These are phyloP conservation scores for Phaeodactylum tricornutum DNA, from an alignment of 108 stramenopile species.

Conservation along the genomic window DNA sequence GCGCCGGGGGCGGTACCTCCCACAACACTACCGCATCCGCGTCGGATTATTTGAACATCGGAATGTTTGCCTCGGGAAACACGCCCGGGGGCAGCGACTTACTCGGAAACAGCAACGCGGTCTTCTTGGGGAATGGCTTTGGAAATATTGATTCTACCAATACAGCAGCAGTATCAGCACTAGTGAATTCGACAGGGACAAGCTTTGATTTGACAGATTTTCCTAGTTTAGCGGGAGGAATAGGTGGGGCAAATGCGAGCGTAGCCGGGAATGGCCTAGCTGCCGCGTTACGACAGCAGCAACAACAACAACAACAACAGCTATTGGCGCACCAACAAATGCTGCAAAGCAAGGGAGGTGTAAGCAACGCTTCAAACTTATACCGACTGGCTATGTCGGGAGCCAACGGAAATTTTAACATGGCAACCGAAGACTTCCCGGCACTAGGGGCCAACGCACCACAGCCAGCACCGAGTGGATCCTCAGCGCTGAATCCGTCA, in stretches of 20 bases:
- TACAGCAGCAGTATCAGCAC: constrained; percentile 17
- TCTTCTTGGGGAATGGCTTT: constrained; percentile 39
- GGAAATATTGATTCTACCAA: constrained; percentile 18
- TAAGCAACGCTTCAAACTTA: constrained; percentile 40
- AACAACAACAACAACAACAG: constrained; percentile 37
- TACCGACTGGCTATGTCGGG: constrained; percentile 72
- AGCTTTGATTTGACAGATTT: constrained; percentile 80
- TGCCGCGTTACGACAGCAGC: constrained; percentile 64
- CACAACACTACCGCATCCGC: too few species aligned
- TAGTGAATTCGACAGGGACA: constrained; percentile 8
- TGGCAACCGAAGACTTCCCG: constrained; percentile 81
- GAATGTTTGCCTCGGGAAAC: constrained; percentile 37
- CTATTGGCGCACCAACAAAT: constrained; percentile 47
- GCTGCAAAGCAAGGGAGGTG: constrained; percentile 39
- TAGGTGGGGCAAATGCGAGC: constrained; percentile 20
- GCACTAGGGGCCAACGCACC: constrained; percentile 24
- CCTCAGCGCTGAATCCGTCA: not conserved
- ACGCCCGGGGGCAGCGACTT: too few species aligned
- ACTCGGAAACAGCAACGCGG: too few species aligned
- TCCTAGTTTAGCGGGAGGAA: constrained; percentile 66
- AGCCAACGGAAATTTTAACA: constrained; percentile 63
- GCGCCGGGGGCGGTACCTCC: constrained; percentile 13
- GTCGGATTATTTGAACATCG: constrained; percentile 17
- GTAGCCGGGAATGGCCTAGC: constrained; percentile 46
- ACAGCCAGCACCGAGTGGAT: constrained; percentile 6